Base-by-base conservation (phyloP, 108 stramenopile species). In the Skeletonema grethae region DNA sequence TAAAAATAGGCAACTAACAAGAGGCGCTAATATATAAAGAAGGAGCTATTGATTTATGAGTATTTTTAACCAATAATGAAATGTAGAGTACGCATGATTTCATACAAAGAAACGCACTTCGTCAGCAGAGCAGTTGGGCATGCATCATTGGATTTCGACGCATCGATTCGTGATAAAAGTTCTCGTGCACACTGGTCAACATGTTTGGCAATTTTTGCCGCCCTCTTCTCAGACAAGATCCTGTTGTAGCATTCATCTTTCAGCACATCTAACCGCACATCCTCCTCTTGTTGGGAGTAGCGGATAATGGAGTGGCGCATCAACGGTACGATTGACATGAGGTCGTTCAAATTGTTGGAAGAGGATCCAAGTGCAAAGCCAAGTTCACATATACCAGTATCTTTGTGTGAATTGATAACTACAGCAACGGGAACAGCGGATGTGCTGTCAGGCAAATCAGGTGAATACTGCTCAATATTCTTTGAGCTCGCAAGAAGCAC, bases 321-420 rank as follows among this genome's bases (percentile, higher is more conserved):
- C 43, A 75, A 66, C 28, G 73, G 73, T 10, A 75, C 30, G 2
- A 75, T 1, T 30, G 65, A 59, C 45, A 75, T 22, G 24, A 43
- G 25, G 39, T 65, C 73, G 53, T 73, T 65, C 18, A 64, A 57
- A 43, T 32, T 65, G 39, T 55, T 56, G 7, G 41, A 5, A 41
- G 20, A 39, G 9, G 73, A 75, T 48, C 65, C 73, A 29, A 75
- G 10, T 20, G 73, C 73, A 67, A 75, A 66, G 16, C 50, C 73
- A 58, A 66, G 50, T 22, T 53, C 50, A 22, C 50, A 53, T 15
- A 53, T 4, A 1, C 22, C 50, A 2, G 50, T 53, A 53, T 22
- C 22, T 53, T 43, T 43, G 13, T 53, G 22, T 53, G 50, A 22
- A 24, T 53, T 53, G 50, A 53, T 29, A 29, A 39, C 22, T 38